These are phyloP conservation scores for Scortechinia acanthostroma DNA, from an alignment of 2,329 filamentous ascomycete genomes.

Conservation along the genomic window DNA sequence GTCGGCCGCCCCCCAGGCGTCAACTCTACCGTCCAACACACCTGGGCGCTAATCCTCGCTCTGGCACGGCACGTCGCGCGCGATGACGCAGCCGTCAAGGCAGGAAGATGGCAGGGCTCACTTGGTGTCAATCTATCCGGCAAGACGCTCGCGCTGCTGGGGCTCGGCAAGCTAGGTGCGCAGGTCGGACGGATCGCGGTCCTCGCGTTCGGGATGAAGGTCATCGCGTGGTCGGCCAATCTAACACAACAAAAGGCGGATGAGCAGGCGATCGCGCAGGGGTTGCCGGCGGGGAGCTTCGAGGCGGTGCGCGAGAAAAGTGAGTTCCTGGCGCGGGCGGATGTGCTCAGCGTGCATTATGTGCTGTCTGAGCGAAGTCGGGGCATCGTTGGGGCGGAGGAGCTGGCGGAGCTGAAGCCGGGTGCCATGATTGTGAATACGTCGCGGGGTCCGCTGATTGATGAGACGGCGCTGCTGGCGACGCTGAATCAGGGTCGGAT, in stretches of 20 bases:
- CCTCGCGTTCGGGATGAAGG: constrained; percentile 45
- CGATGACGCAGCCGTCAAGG: constrained; percentile 41
- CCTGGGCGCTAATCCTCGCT: constrained; percentile 18
- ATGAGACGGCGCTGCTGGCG: constrained; percentile 39
- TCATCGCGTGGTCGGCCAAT: constrained; percentile 47
- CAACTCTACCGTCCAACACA: background rate
- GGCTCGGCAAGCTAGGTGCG: constrained; percentile 43
- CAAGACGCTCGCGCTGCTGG: constrained; percentile 43
- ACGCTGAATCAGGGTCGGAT: constrained; percentile 35
- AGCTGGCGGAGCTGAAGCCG: constrained; percentile 40
- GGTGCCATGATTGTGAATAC: constrained; percentile 44
- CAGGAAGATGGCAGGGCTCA: constrained; percentile 39
- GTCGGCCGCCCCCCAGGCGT: background rate
- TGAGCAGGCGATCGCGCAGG: constrained; percentile 31
- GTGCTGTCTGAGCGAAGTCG: constrained; percentile 41
- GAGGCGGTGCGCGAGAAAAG: constrained; percentile 33
- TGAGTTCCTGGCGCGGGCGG: constrained; percentile 37
- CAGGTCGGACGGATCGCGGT: constrained; percentile 39
- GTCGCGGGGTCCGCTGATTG: constrained; percentile 42
- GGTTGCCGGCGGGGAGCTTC: constrained; percentile 35
- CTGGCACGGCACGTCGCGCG: constrained; percentile 39
- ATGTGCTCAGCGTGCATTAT: constrained; percentile 47
- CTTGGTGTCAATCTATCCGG: constrained; percentile 39
- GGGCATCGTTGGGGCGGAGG: constrained; percentile 35
- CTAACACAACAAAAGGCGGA: constrained; percentile 47